phyloP scores from a whole-genome alignment of 2,329 filamentous ascomycete genomes.

The Didymella exigua region DNA sequence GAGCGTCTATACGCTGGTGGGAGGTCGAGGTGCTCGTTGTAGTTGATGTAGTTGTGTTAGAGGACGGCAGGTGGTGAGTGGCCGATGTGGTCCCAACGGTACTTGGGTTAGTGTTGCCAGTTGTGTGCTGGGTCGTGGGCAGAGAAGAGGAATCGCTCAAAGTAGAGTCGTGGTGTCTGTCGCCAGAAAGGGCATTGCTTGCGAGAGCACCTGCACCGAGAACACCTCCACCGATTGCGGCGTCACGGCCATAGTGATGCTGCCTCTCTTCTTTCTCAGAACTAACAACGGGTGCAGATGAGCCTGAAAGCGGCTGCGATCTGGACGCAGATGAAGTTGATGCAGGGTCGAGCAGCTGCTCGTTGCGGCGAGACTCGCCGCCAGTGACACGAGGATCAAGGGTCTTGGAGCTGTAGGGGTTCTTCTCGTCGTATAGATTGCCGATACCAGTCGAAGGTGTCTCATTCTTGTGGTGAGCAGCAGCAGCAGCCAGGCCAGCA shows the following conservation, averaged over 20 bases:
- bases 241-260: conserved; percentile 35
- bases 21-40: background rate
- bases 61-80: conserved; percentile 1
- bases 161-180: conserved; percentile 16
- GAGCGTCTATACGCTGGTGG: background rate
- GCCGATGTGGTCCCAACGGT: conserved; percentile 4
- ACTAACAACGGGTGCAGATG: conserved; percentile 8
- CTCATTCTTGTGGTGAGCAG: conserved; percentile 21
- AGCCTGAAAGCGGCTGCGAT: conserved; percentile 15
- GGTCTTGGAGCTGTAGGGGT: conserved; percentile 33
- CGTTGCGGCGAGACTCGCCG: conserved; percentile 18
- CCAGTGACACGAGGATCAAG: conserved; percentile 39
- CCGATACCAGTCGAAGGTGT: conserved; percentile 16
- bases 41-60: background rate
- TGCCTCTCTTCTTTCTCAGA: conserved; percentile 20
- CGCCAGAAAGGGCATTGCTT: conserved; percentile 21
- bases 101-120: conserved; percentile 5
- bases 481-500: conserved; percentile 30
- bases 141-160: background rate
- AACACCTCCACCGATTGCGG: conserved; percentile 38
- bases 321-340: conserved; percentile 15
- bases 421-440: conserved; percentile 26
- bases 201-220: conserved; percentile 40
- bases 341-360: conserved; percentile 31
- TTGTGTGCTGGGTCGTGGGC: conserved; percentile 10